These are phyloP conservation scores for Amaranthus tricolor DNA, from an alignment of 179 eudicot genomes.

Conservation along the genomic window DNA sequence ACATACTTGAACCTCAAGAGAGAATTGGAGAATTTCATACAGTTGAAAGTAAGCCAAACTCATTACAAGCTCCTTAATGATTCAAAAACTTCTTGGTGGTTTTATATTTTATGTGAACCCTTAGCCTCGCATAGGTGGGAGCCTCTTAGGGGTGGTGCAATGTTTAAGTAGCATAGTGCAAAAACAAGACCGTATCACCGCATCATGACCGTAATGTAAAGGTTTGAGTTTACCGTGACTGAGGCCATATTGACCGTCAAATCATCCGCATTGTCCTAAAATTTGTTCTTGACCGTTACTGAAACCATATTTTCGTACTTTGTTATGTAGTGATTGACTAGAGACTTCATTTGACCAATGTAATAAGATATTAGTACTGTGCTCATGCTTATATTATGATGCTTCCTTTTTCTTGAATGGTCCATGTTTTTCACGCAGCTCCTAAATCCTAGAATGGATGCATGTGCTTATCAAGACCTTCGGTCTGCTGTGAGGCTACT, in stretches of 20 bases:
- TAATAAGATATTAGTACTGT: neutral
- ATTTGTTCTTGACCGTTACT: no score
- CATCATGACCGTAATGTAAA: no score
- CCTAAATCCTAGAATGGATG: constrained; percentile 51
- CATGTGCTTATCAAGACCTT: constrained; percentile 46
- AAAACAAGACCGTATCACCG: no score
- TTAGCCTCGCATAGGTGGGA: no score
- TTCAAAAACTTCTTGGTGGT: neutral
- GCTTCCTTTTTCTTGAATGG: neutral
- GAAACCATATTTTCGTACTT: no score
- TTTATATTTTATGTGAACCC: neutral
- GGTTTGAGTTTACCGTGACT: no score
- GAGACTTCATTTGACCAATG: neutral
- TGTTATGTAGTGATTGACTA: neutral
- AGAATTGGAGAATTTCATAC: constrained; percentile 68
- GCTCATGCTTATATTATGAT: neutral
- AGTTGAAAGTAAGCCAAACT: constrained; percentile 44
- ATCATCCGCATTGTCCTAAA: no score
- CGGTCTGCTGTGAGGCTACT: constrained; percentile 64
- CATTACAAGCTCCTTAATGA: neutral
- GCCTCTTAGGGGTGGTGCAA: no score
- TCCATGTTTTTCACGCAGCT: constrained; percentile 46
- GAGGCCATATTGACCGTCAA: no score
- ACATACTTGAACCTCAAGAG: constrained; percentile 51
- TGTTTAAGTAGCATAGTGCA: no score